phyloP scores from a whole-genome alignment of 2,329 filamentous ascomycete genomes.

The Madurella mycetomatis region DNA sequence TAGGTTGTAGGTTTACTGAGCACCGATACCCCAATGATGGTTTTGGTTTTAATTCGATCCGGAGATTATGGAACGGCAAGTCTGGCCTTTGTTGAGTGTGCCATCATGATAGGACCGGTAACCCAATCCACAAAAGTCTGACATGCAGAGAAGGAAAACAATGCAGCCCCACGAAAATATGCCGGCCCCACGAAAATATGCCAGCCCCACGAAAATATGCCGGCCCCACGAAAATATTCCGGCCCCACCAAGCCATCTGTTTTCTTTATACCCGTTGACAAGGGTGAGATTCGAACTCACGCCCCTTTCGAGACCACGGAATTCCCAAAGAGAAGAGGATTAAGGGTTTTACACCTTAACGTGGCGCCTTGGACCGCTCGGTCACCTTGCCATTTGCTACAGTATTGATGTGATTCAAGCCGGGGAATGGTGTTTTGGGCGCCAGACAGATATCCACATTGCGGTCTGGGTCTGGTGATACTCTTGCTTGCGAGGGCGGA shows the following conservation, averaged over 20 bases:
- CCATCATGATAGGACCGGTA: too few species aligned
- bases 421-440: too few species aligned
- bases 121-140: too few species aligned
- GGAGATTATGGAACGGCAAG: background rate
- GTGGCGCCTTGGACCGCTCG: conserved; percentile 23
- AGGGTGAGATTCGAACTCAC: conserved; percentile 26
- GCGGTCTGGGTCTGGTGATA: background rate
- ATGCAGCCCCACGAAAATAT: too few species aligned
- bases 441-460: too few species aligned
- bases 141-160: too few species aligned
- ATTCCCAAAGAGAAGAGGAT: conserved; percentile 6
- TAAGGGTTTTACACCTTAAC: conserved; percentile 17
- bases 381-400: conserved; percentile 14
- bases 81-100: too few species aligned
- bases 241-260: too few species aligned
- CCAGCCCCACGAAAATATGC: too few species aligned
- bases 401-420: background rate
- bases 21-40: conserved; percentile 13
- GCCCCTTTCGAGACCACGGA: conserved; percentile 23
- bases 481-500: too few species aligned
- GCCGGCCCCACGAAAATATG: too few species aligned
- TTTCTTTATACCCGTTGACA: conserved; percentile 15
- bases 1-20: conserved; percentile 18
- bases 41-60: background rate
- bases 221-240: too few species aligned